phyloP scores from a whole-genome alignment of 2,329 filamentous ascomycete genomes.

The Penicillium sp. region DNA sequence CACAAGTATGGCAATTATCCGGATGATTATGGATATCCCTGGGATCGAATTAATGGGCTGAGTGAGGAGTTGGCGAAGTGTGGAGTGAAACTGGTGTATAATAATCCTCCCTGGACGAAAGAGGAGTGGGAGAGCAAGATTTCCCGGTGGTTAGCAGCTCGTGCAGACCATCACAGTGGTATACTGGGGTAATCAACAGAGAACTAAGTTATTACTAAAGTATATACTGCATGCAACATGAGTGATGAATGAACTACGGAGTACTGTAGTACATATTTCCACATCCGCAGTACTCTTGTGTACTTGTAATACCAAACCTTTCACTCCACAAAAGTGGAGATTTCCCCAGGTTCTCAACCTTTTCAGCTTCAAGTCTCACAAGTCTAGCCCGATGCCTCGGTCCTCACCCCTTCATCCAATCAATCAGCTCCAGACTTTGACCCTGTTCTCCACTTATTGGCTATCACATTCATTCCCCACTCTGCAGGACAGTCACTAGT shows the following conservation, averaged over 20 bases:
- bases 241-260: no score
- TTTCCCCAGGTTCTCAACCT: background rate
- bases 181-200: no score
- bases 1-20: slow-evolving; percentile 8
- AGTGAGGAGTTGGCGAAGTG: slow-evolving; percentile 2
- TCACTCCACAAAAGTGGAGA: background rate
- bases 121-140: slow-evolving; percentile 9
- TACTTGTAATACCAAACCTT: background rate
- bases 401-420: background rate
- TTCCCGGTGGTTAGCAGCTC: background rate
- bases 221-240: no score
- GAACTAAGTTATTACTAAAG: no score
- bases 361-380: no score
- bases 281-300: background rate
- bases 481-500: no score
- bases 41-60: slow-evolving; percentile 9
- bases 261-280: no score
- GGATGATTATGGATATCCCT: slow-evolving; percentile 12
- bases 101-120: slow-evolving; percentile 8
- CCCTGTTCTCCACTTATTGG: background rate
- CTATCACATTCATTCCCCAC: background rate
- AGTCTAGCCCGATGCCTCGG: background rate
- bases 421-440: background rate
- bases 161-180: no score
- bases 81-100: slow-evolving; percentile 7